Conservation (phyloP, 2,329 filamentous ascomycete species). For the Macrophomina phaseolina region DNA sequence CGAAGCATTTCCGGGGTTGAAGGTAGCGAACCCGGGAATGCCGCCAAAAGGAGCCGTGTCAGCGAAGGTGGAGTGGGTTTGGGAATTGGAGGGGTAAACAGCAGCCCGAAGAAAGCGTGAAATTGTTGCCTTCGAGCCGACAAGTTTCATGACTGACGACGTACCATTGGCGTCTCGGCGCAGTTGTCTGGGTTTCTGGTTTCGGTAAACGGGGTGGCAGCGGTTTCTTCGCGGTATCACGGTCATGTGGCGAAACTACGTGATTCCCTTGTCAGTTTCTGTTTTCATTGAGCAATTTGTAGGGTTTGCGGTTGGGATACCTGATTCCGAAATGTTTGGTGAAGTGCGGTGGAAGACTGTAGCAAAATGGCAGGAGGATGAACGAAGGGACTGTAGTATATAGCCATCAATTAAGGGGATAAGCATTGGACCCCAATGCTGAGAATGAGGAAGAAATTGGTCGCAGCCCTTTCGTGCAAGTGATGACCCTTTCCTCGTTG, state of each 20-base stretch:
- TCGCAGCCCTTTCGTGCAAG: not conserved
- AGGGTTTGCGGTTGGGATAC: not conserved
- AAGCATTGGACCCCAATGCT: constrained; percentile 11
- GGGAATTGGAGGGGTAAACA: constrained; percentile 56
- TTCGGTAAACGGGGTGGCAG: not conserved
- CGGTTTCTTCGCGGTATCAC: not conserved
- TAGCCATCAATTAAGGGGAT: constrained; percentile 8
- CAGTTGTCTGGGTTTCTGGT: not conserved
- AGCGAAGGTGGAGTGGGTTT: constrained; percentile 57
- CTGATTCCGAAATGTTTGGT: not conserved
- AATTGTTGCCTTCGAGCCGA: not conserved
- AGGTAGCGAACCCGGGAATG: constrained; percentile 31
- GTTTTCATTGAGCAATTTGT: not conserved
- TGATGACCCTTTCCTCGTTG: not conserved
- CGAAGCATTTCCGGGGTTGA: constrained; percentile 33
- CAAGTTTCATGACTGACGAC: constrained; percentile 12
- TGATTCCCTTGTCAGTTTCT: constrained; percentile 11
- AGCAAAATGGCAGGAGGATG: not conserved
- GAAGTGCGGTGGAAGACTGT: not conserved
- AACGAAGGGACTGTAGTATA: constrained; percentile 5
- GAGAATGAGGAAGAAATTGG: not conserved
- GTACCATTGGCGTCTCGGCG: constrained; percentile 9
- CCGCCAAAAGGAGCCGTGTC: constrained; percentile 58
- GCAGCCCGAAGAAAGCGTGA: constrained; percentile 18
- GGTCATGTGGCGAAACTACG: not conserved